Conservation (phyloP, 495 filamentous ascomycete species). For the Neurospora sp. region DNA sequence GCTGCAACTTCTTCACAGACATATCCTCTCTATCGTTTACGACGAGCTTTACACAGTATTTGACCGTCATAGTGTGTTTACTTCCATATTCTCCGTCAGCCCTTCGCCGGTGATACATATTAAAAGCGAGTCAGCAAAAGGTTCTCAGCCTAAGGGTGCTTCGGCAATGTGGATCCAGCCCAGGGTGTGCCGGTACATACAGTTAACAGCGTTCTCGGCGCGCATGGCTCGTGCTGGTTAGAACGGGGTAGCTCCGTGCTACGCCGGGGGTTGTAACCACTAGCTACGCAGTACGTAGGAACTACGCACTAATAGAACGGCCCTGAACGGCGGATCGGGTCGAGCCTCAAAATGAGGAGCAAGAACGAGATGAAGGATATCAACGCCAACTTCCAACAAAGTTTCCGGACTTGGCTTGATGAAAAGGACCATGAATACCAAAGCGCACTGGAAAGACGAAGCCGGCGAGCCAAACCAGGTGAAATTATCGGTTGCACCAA, state of each 20-base stretch:
- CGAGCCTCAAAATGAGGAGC: neutral
- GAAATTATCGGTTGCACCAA: neutral
- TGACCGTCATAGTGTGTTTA: neutral
- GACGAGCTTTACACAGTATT: neutral
- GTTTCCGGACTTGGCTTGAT: neutral
- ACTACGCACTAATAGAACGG: neutral
- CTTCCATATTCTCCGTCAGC: neutral
- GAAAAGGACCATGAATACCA: neutral
- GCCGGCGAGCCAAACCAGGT: neutral
- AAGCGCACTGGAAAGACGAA: neutral
- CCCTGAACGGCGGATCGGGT: neutral
- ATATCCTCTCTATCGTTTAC: neutral
- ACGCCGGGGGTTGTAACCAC: neutral
- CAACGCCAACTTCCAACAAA: neutral
- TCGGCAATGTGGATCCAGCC: neutral
- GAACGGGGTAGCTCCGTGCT: neutral
- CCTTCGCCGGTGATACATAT: neutral
- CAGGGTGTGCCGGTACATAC: neutral
- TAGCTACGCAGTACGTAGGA: neutral
- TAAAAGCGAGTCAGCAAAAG: neutral
- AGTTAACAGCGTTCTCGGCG: neutral
- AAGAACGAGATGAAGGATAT: neutral
- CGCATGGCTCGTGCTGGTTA: neutral
- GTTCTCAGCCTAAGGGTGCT: neutral
- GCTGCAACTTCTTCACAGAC: neutral